Conservation (phyloP, 2,329 filamentous ascomycete species). For the Exophiala spinifera region DNA sequence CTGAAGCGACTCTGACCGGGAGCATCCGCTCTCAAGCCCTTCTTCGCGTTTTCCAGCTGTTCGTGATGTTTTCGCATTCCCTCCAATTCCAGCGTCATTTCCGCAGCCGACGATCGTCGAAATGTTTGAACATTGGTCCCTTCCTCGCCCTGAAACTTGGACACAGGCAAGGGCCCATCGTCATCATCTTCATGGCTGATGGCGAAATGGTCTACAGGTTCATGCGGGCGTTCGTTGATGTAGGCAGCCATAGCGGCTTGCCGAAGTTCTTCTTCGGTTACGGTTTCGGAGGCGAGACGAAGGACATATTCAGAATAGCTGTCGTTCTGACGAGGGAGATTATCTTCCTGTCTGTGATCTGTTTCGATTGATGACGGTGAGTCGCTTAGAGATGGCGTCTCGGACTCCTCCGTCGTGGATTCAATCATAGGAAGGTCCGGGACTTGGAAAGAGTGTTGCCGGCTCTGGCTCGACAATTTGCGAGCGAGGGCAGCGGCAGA, state of each 20-base stretch:
- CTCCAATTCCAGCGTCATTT: conserved; percentile 68
- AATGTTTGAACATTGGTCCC: conserved; percentile 34
- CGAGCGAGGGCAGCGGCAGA: conserved; percentile 44
- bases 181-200: conserved; percentile 37
- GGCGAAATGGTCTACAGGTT: conserved; percentile 48
- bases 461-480: conserved; percentile 34
- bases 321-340: conserved; percentile 51
- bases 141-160: conserved; percentile 30
- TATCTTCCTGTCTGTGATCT: conserved; percentile 35
- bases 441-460: conserved; percentile 58
- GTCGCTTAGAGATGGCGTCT: conserved; percentile 45
- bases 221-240: conserved; percentile 47
- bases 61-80: conserved; percentile 78
- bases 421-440: conserved; percentile 61
- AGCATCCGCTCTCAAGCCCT: conserved; percentile 38
- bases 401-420: conserved; percentile 54
- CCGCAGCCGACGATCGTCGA: conserved; percentile 44
- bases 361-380: conserved; percentile 36
- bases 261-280: conserved; percentile 71
- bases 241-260: conserved; percentile 56
- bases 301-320: conserved; percentile 73
- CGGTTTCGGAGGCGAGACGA: conserved; percentile 71
- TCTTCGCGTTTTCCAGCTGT: conserved; percentile 53
- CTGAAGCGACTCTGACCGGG: conserved; percentile 35
- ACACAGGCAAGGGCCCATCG: conserved; percentile 31